Conservation (phyloP, 441 rosid genomes). For the Theobroma grandiflorum region DNA sequence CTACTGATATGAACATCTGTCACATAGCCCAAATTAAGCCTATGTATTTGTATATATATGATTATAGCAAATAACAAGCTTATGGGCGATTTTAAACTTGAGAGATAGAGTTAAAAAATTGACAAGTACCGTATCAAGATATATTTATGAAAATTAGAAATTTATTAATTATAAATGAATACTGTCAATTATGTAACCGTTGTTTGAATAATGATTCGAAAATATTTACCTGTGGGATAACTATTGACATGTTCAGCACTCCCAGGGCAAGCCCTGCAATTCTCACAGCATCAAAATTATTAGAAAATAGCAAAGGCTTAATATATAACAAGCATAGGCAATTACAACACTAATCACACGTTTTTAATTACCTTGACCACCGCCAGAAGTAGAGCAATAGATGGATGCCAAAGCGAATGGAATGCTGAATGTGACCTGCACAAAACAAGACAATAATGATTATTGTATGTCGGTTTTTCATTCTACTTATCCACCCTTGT, state of each 20-base stretch:
- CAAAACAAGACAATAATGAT: neutral
- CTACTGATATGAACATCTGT: slow-evolving; percentile 64
- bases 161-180: too few species aligned
- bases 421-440: slow-evolving; percentile 76
- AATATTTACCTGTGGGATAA: slow-evolving; percentile 73
- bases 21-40: neutral
- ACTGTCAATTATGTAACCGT: too few species aligned
- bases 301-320: neutral
- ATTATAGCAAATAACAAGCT: neutral
- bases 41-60: neutral
- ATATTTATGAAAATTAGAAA: too few species aligned
- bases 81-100: too few species aligned
- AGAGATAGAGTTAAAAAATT: too few species aligned
- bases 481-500: too few species aligned
- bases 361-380: slow-evolving; percentile 77
- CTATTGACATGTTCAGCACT: slow-evolving; percentile 81
- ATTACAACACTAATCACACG: neutral
- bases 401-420: slow-evolving; percentile 94
- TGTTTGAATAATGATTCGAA: too few species aligned
- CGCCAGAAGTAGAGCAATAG: slow-evolving; percentile 60
- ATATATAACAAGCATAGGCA: neutral
- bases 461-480: neutral
- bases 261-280: slow-evolving; percentile 81
- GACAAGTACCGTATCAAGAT: too few species aligned
- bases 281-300: neutral